A percentile compares a stretch with the other conserved stretches of the same genome.
Evolutionary conservation across 306 rosid genomes (phyloP).

Genomic region (Glycine latifolia): DNA sequence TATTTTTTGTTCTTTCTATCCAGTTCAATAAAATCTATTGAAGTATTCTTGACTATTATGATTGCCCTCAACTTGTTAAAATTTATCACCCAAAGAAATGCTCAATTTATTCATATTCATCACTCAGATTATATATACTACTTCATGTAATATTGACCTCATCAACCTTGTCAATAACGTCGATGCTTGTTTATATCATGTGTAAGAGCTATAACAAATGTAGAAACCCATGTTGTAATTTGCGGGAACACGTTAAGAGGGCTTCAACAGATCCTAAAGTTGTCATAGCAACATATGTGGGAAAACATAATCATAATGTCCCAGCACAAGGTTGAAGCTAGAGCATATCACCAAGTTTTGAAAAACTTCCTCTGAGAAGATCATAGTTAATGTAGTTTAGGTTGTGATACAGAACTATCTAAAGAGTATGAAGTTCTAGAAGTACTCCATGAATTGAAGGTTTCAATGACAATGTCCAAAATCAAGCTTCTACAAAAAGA

Average conservation of each 20-base stretch:
- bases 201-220: slow-evolving; percentile 93
- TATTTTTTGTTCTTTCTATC: neutral
- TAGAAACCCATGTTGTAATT: slow-evolving; percentile 77
- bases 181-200: slow-evolving; percentile 31
- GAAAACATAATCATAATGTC: slow-evolving; percentile 86
- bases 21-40: neutral
- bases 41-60: neutral
- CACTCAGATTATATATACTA: neutral
- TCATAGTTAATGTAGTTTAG: too few species aligned
- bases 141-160: neutral
- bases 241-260: slow-evolving; percentile 87
- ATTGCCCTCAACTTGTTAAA: neutral
- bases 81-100: neutral
- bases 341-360: slow-evolving; percentile 65
- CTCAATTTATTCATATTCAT: neutral
- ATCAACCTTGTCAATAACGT: slow-evolving; percentile 6
- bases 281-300: slow-evolving; percentile 89
- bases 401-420: too few species aligned
- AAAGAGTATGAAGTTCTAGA: too few species aligned
- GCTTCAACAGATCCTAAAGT: slow-evolving; percentile 89
- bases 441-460: too few species aligned
- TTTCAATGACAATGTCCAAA: too few species aligned
- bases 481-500: too few species aligned
- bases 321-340: slow-evolving; percentile 76
- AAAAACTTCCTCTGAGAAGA: neutral